Conservation (phyloP, 2,329 filamentous ascomycete genomes). For the Exophiala xenobiotica region DNA sequence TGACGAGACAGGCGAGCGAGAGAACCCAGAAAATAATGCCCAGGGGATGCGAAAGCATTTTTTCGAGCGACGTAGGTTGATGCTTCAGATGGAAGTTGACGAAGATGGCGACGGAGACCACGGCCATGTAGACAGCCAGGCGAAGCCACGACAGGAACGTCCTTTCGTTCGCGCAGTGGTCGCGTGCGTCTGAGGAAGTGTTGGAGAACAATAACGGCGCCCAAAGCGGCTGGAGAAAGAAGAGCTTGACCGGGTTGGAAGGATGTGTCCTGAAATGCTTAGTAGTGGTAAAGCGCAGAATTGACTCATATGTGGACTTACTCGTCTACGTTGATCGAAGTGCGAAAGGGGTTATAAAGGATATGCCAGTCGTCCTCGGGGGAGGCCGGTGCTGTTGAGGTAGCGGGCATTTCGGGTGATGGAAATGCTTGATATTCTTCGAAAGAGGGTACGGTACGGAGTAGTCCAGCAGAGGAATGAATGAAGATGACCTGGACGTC, state of each 20-base stretch:
- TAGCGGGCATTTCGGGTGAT: constrained; percentile 3
- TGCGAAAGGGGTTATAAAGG: constrained; percentile 28
- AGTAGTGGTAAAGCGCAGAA: not conserved
- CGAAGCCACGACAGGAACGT: constrained; percentile 89
- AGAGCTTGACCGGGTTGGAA: constrained; percentile 39
- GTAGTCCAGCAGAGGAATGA: not conserved
- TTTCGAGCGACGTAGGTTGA: constrained; percentile 68
- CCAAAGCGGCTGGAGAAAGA: constrained; percentile 55
- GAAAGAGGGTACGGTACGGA: not conserved
- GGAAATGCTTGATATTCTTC: not conserved
- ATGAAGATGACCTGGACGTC: too few species aligned
- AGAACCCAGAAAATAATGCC: constrained; percentile 87
- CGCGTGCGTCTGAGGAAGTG: constrained; percentile 62
- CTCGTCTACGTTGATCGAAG: constrained; percentile 24
- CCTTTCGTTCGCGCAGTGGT: constrained; percentile 66
- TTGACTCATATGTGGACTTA: constrained; percentile 4
- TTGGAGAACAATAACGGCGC: constrained; percentile 67
- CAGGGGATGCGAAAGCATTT: constrained; percentile 75
- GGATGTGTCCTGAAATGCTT: constrained; percentile 17
- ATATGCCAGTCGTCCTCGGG: constrained; percentile 24
- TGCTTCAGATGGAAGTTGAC: constrained; percentile 87
- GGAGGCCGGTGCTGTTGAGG: not conserved
- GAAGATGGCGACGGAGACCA: constrained; percentile 86
- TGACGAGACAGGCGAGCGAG: constrained; percentile 70
- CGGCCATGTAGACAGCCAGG: constrained; percentile 82